Evolutionary conservation across 2,329 filamentous ascomycete genomes (phyloP), one percentile per base, ranked within the genome.

Genomic region (Penicillium brasilianum): DNA sequence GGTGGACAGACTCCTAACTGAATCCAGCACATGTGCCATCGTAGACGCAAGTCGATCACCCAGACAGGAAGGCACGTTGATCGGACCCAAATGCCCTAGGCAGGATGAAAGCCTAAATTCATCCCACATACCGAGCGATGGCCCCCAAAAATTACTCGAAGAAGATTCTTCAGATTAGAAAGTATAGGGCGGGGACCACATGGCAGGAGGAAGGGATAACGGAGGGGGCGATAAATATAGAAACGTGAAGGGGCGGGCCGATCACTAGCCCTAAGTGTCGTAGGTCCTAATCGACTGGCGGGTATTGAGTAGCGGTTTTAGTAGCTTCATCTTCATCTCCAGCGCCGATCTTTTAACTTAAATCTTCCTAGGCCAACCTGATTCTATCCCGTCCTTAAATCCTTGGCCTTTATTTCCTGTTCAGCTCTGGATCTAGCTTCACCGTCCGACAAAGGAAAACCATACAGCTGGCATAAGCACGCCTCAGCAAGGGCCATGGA

Each of bases 161-260:
- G 11, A 13, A 9, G 25, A 48, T 30, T 46, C 44, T 48, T 25
- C 25, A 30, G 44, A 30, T 5, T 16, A 48, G 22, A 18, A 6
- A 34, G 30, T 14, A 50, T 34, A 50, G 16, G 34, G 30, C 48
- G 48, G 20, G n/a, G 30, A 50, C 25, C 48, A 32, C n/a, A 50
- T 48, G 44, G 25, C n/a, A 30, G 44, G 25, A 30, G 25, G 44
- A 8, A 4, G 3, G 7, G 16, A 30, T 22, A 34, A 34, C 28
- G 28, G 18, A 11, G 25, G 44, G 25, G 13, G 52, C 25, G 48
- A 58, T 48, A 43, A 59, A 61, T 55, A 55, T 53, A 61, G 56
- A 44, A 59, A 59, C 36, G 28, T 54, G 54, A 57, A 36, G 48
- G 20, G 28, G 28, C 50, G 50, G 50, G 50, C 34, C 34, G 54